Evolutionary conservation across 176 grass and related monocot species (phyloP).

Genomic region (Tillandsia leiboldiana): DNA sequence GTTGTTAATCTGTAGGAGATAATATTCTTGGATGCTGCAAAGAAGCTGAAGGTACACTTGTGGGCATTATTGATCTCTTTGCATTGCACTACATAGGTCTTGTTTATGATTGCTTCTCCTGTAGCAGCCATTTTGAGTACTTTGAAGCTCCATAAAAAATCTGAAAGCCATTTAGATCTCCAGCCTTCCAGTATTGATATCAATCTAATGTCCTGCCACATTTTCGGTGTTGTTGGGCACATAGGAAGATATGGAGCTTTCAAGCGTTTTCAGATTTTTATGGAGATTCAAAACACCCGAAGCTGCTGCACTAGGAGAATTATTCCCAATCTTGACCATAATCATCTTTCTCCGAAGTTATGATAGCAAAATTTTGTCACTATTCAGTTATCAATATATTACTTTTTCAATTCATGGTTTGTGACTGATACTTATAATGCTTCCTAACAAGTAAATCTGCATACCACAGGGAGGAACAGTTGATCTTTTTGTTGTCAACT

Average conservation of each 20-base stretch:
- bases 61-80: not conserved
- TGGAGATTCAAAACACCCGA: too few relatives aligned
- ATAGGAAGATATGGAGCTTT: too few relatives aligned
- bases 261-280: too few relatives aligned
- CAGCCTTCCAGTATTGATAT: not conserved
- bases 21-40: constrained; percentile 86
- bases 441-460: not conserved
- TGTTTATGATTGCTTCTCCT: not conserved
- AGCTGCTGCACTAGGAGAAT: too few relatives aligned
- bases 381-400: not conserved
- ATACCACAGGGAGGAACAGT: constrained; percentile 68
- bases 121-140: not conserved
- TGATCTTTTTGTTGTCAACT: constrained; percentile 97
- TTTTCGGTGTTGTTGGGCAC: not conserved
- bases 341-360: too few relatives aligned
- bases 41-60: constrained; percentile 74
- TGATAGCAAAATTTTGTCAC: not conserved
- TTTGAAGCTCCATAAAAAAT: too few relatives aligned
- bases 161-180: too few relatives aligned
- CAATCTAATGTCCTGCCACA: not conserved
- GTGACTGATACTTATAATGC: not conserved
- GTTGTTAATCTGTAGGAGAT: constrained; percentile 57
- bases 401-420: not conserved
- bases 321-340: too few relatives aligned
- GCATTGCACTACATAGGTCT: not conserved